A percentile compares a stretch with the other conserved stretches of the same genome.
phyloP scores from a whole-genome alignment of 2,329 filamentous ascomycete genomes.

The Cryphonectria naterciae region DNA sequence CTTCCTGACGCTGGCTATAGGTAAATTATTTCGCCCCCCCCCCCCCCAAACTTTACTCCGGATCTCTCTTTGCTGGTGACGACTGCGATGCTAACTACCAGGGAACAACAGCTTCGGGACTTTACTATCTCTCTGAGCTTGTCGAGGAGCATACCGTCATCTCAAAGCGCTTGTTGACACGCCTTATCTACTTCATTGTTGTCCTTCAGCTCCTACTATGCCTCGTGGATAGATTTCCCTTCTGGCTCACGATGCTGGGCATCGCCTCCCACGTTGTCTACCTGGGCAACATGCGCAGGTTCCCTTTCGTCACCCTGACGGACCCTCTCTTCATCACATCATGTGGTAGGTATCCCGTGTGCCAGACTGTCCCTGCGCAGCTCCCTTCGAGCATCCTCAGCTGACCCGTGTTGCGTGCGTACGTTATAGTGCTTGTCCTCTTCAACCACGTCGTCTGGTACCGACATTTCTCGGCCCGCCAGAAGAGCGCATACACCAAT shows the following conservation, averaged over 20 bases:
- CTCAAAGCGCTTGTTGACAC: slow-evolving; percentile 82
- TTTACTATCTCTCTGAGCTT: slow-evolving; percentile 97
- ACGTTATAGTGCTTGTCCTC: slow-evolving; percentile 70
- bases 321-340: slow-evolving; percentile 87
- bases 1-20: slow-evolving; percentile 93
- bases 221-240: slow-evolving; percentile 83
- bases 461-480: slow-evolving; percentile 77
- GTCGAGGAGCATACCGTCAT: slow-evolving; percentile 97
- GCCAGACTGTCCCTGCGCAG: neutral
- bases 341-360: slow-evolving; percentile 63
- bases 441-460: slow-evolving; percentile 97
- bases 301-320: slow-evolving; percentile 79
- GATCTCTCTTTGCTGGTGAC: neutral
- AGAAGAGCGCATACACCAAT: slow-evolving; percentile 60
- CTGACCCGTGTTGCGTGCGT: slow-evolving; percentile 5
- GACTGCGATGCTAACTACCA: slow-evolving; percentile 15
- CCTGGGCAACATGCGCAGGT: slow-evolving; percentile 78
- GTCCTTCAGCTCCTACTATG: slow-evolving; percentile 73
- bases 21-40: slow-evolving; percentile 48
- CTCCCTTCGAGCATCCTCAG: neutral
- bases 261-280: slow-evolving; percentile 84
- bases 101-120: slow-evolving; percentile 73
- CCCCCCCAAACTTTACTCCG: neutral
- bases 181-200: slow-evolving; percentile 83
- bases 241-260: slow-evolving; percentile 73